Conservation (phyloP, 2,329 filamentous ascomycete genomes). For the Metarhizium sp. region DNA sequence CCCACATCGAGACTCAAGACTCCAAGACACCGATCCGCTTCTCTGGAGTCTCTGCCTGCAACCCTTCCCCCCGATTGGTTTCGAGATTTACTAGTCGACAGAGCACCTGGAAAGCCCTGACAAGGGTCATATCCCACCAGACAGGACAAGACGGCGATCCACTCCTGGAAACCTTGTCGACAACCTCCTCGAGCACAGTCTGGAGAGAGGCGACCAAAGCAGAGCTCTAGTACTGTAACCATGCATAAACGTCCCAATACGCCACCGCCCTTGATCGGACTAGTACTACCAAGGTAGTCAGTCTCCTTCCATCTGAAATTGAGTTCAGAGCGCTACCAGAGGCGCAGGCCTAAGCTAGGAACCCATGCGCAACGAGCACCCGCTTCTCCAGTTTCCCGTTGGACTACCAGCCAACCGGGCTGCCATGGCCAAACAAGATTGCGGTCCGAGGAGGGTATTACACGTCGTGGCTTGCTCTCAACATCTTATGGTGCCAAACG, state of each 20-base stretch:
- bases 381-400: conserved; percentile 1
- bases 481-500: not conserved
- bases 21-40: not conserved
- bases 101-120: not conserved
- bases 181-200: not conserved
- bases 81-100: not conserved
- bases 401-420: not conserved
- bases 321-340: not conserved
- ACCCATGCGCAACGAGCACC: conserved; percentile 2
- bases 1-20: too few species aligned
- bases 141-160: not conserved
- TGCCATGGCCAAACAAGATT: not conserved
- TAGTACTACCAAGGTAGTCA: too few species aligned
- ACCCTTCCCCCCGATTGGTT: not conserved
- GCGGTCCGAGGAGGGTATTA: not conserved
- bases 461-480: not conserved
- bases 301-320: not conserved
- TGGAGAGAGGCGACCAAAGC: not conserved
- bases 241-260: not conserved
- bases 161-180: not conserved
- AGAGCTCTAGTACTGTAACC: not conserved
- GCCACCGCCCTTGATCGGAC: not conserved
- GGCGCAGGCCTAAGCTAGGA: conserved; percentile 2
- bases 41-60: not conserved
- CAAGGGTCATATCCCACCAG: not conserved